phyloP scores from a whole-genome alignment of 1,139 yeast genomes.

The Kodamaea arcana region DNA sequence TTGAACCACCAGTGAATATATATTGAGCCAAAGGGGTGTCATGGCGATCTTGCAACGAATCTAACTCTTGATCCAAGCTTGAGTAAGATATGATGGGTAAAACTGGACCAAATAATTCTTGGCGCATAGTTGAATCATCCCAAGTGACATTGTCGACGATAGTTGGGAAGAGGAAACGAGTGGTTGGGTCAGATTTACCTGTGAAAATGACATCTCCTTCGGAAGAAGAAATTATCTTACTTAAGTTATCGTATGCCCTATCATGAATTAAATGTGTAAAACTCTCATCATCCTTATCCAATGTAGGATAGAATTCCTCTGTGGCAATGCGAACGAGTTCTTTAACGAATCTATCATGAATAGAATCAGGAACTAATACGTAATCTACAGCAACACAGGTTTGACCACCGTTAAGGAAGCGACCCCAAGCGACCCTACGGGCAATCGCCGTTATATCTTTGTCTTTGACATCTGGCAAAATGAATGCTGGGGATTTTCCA shows the following conservation, averaged over 20 bases:
- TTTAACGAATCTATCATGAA: conserved; percentile 40
- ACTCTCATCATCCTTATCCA: conserved; percentile 24
- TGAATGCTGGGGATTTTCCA: conserved; percentile 82
- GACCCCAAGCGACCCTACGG: conserved; percentile 71
- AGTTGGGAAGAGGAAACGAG: conserved; percentile 71
- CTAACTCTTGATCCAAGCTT: conserved; percentile 46
- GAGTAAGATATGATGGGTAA: conserved; percentile 65
- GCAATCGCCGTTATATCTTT: conserved; percentile 50
- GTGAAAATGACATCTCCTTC: conserved; percentile 60
- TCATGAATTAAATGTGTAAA: conserved; percentile 65
- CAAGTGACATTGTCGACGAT: conserved; percentile 53
- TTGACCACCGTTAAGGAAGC: conserved; percentile 81
- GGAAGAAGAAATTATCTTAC: conserved; percentile 43
- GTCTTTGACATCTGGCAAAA: conserved; percentile 49
- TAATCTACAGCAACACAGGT: conserved; percentile 90
- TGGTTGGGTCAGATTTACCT: conserved; percentile 41
- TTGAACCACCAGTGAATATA: conserved; percentile 54
- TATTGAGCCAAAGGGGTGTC: conserved; percentile 91
- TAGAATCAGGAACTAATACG: conserved; percentile 56
- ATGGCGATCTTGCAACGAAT: conserved; percentile 45
- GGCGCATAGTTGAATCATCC: conserved; percentile 68
- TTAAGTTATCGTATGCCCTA: conserved; percentile 52
- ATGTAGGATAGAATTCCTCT: conserved; percentile 43
- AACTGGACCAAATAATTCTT: conserved; percentile 83
- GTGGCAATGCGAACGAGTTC: conserved; percentile 42